Conservation (phyloP, 2,329 filamentous ascomycete species). For the Myrmaecium sp. region DNA sequence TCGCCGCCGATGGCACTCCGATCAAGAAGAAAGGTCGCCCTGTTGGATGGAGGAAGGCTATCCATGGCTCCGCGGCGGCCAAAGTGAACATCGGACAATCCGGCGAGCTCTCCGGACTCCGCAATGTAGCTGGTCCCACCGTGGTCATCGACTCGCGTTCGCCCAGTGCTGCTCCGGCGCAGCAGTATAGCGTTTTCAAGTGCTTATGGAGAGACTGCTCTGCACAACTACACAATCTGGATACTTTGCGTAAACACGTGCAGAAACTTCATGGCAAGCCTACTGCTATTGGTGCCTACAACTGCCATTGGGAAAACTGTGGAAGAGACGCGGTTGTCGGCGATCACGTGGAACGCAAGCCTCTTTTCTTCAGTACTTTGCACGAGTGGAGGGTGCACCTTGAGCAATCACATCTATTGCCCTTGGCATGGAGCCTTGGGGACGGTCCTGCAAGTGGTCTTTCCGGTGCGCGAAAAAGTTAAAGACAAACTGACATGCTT, state of each 20-base stretch:
- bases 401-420: slow-evolving; percentile 32
- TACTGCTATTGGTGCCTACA: slow-evolving; percentile 17
- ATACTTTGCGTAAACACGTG: slow-evolving; percentile 41
- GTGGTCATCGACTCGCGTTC: slow-evolving; percentile 14
- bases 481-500: slow-evolving; percentile 1
- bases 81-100: slow-evolving; percentile 4
- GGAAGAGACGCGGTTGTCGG: slow-evolving; percentile 10
- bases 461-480: slow-evolving; percentile 33
- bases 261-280: slow-evolving; percentile 34
- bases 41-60: slow-evolving; percentile 31
- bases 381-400: slow-evolving; percentile 34
- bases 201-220: slow-evolving; percentile 42
- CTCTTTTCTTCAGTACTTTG: slow-evolving; percentile 19
- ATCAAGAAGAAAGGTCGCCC: slow-evolving; percentile 31
- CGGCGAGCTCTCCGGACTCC: too few species aligned
- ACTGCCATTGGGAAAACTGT: slow-evolving; percentile 32
- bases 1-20: slow-evolving; percentile 17
- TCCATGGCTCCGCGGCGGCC: slow-evolving; percentile 23
- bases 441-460: slow-evolving; percentile 39
- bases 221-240: slow-evolving; percentile 44
- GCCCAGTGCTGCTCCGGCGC: slow-evolving; percentile 11
- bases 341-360: slow-evolving; percentile 9
- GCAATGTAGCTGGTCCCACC: slow-evolving; percentile 8
- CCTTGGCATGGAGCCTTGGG: slow-evolving; percentile 39
- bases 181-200: slow-evolving; percentile 29